Conservation (phyloP, 2,329 filamentous ascomycete species). For the Exophiala lecanii-corni region DNA sequence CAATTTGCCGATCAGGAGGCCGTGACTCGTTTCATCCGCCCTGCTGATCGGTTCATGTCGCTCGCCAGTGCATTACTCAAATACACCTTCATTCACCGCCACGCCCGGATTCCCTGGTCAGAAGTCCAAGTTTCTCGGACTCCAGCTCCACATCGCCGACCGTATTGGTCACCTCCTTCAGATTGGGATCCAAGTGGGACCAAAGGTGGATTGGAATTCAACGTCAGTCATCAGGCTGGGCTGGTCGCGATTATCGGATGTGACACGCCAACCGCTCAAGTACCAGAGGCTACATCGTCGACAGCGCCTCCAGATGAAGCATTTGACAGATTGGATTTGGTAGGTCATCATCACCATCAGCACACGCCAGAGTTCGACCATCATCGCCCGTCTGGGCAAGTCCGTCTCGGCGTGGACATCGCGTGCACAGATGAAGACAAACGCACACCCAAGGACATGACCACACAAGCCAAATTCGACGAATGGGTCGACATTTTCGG, state of each 20-base stretch:
- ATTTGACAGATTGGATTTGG: constrained; percentile 9
- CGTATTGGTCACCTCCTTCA: constrained; percentile 49
- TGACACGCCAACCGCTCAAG: constrained; percentile 25
- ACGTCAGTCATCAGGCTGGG: constrained; percentile 61
- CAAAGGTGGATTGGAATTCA: constrained; percentile 53
- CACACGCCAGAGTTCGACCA: constrained; percentile 5
- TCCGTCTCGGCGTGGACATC: constrained; percentile 54
- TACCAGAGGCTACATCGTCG: constrained; percentile 8
- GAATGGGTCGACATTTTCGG: constrained; percentile 57
- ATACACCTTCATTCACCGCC: constrained; percentile 54
- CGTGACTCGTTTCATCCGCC: constrained; percentile 47
- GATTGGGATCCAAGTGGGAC: constrained; percentile 13
- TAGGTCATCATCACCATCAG: constrained; percentile 4
- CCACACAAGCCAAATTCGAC: constrained; percentile 48
- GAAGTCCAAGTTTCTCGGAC: constrained; percentile 52
- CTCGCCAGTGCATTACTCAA: constrained; percentile 59
- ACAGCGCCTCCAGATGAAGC: constrained; percentile 7
- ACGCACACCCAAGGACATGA: constrained; percentile 42
- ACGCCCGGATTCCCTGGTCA: constrained; percentile 53
- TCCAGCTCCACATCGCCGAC: constrained; percentile 44
- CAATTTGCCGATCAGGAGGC: constrained; percentile 47
- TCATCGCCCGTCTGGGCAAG: constrained; percentile 7
- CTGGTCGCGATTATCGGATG: constrained; percentile 56
- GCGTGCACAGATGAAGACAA: constrained; percentile 57
- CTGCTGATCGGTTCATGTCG: constrained; percentile 56